Evolutionary conservation across 2,329 filamentous ascomycete species (phyloP).

Genomic region (Botrytis pseudocinerea): DNA sequence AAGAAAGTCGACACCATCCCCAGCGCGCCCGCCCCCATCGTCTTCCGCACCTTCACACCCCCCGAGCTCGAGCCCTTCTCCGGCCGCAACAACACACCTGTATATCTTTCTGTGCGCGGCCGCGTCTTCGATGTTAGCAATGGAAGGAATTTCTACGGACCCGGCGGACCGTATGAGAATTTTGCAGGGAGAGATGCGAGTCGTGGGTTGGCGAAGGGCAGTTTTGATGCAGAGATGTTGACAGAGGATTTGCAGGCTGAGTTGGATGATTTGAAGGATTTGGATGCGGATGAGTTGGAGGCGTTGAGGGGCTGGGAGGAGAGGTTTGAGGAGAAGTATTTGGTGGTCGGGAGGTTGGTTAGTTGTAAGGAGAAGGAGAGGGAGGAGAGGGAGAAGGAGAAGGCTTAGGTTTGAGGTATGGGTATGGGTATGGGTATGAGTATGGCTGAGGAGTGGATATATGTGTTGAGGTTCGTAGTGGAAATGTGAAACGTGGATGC

Average conservation of each 20-base stretch:
- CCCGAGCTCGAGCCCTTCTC: constrained; percentile 72
- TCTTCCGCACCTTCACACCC: constrained; percentile 51
- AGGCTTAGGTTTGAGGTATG: neutral
- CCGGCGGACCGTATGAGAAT: constrained; percentile 91
- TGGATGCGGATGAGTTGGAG: constrained; percentile 76
- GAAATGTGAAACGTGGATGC: neutral
- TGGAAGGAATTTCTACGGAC: constrained; percentile 93
- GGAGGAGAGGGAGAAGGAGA: constrained; percentile 37
- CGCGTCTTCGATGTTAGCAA: constrained; percentile 86
- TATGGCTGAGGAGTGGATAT: neutral
- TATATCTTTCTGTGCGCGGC: constrained; percentile 90
- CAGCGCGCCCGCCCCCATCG: constrained; percentile 45
- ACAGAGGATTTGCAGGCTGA: constrained; percentile 86
- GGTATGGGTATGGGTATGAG: neutral
- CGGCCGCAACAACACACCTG: constrained; percentile 69
- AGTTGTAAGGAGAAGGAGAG: constrained; percentile 57
- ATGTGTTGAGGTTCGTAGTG: neutral
- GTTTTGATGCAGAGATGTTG: constrained; percentile 93
- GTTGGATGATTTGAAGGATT: constrained; percentile 71
- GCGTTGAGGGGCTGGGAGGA: constrained; percentile 90
- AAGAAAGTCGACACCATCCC: constrained; percentile 28
- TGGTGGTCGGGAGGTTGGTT: constrained; percentile 88
- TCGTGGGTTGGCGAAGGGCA: constrained; percentile 82
- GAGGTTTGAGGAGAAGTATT: constrained; percentile 88
- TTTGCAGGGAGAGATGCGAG: constrained; percentile 93